Conservation (phyloP, 2,329 filamentous ascomycete genomes). For the Penicillium glabrum region DNA sequence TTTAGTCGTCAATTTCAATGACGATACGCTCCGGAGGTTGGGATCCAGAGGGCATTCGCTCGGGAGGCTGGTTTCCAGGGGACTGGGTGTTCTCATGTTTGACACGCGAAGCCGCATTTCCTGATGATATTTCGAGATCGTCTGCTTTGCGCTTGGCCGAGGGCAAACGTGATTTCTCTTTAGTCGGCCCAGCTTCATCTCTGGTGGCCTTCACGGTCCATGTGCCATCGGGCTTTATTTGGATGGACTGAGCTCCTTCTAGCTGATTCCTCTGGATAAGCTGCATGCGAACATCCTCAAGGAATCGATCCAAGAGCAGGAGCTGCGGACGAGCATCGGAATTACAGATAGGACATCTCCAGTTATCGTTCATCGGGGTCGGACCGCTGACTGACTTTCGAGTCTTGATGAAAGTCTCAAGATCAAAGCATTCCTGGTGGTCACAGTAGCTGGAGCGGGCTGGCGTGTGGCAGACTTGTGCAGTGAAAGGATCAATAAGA, state of each 20-base stretch:
- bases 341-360: constrained; percentile 84
- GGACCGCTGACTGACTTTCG: constrained; percentile 52
- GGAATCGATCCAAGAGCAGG: constrained; percentile 72
- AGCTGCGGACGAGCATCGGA: constrained; percentile 72
- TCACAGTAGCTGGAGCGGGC: constrained; percentile 68
- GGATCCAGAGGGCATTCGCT: not conserved
- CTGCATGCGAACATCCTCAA: constrained; percentile 60
- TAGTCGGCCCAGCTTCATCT: not conserved
- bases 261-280: constrained; percentile 54
- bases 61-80: not conserved
- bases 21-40: constrained; percentile 4
- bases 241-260: constrained; percentile 58
- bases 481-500: constrained; percentile 67
- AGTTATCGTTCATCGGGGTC: constrained; percentile 52
- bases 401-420: constrained; percentile 74
- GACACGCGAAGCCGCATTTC: not conserved
- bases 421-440: constrained; percentile 88
- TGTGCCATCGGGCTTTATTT: constrained; percentile 62
- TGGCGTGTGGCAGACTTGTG: constrained; percentile 66
- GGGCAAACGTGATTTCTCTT: not conserved
- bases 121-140: not conserved
- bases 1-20: constrained; percentile 25
- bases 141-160: constrained; percentile 14
- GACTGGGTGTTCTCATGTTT: not conserved
- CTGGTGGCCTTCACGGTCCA: constrained; percentile 59